These are phyloP conservation scores for Ocimum tenuiflorum DNA, from an alignment of 257 asterid species.

Conservation along the genomic window DNA sequence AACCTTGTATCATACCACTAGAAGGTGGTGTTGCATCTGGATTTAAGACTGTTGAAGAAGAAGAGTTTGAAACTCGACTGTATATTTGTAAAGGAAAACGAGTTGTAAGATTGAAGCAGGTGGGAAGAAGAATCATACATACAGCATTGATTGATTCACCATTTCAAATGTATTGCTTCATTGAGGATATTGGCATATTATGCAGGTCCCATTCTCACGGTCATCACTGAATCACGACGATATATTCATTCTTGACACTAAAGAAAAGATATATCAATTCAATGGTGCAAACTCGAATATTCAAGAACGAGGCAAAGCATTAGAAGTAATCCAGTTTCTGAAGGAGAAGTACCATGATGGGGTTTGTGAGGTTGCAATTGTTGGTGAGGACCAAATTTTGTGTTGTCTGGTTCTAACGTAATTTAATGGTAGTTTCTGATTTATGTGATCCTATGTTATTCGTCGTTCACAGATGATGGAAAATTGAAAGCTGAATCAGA, in stretches of 20 bases:
- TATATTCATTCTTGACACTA: constrained; percentile 80
- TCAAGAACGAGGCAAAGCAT: constrained; percentile 93
- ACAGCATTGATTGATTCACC: background rate
- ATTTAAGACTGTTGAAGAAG: constrained; percentile 74
- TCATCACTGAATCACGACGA: constrained; percentile 94
- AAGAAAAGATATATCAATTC: constrained; percentile 87
- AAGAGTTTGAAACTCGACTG: constrained; percentile 75
- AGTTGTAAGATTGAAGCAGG: constrained; percentile 78
- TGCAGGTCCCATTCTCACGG: constrained; percentile 88
- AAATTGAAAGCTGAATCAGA: constrained; percentile 86
- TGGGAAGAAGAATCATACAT: constrained; percentile 15
- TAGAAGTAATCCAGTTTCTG: constrained; percentile 80
- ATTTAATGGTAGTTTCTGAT: background rate
- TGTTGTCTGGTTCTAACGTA: background rate
- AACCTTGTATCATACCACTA: constrained; percentile 81
- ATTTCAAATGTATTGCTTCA: background rate
- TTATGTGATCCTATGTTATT: background rate
- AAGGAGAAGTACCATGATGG: constrained; percentile 96
- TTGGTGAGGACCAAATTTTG: constrained; percentile 44
- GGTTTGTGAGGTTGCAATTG: constrained; percentile 82
- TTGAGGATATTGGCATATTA: background rate
- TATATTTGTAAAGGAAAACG: constrained; percentile 86
- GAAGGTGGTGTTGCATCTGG: constrained; percentile 98
- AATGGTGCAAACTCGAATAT: constrained; percentile 93
- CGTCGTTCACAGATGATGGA: constrained; percentile 69